phyloP scores from a whole-genome alignment of 768 basidiomycete species.

The Russula griseocarnosa region DNA sequence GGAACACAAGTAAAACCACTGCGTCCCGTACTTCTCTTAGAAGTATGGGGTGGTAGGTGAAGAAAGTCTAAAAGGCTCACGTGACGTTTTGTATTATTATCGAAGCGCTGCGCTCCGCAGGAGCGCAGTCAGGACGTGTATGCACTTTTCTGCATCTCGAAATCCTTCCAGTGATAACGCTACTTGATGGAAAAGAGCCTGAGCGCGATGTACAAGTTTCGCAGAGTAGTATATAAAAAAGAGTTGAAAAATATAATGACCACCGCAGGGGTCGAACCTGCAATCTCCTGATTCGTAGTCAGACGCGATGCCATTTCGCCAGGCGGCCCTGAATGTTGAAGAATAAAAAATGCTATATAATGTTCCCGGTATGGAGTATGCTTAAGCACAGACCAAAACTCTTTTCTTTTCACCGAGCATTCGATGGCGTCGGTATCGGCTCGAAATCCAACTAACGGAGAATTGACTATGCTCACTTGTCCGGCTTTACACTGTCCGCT shows the following conservation, averaged over 20 bases:
- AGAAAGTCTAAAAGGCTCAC: too few species aligned
- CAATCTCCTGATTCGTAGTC: slow-evolving; percentile 95
- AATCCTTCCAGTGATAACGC: too few species aligned
- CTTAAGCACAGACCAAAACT: background rate
- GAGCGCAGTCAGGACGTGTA: too few species aligned
- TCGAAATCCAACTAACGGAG: slow-evolving; percentile 2
- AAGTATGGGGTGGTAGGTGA: too few species aligned
- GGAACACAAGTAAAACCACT: too few species aligned
- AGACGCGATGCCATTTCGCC: slow-evolving; percentile 95
- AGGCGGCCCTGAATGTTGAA: slow-evolving; percentile 52
- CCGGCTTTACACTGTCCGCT: slow-evolving; percentile 19
- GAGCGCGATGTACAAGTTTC: too few species aligned
- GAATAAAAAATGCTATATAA: background rate
- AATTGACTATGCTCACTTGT: slow-evolving; percentile 7
- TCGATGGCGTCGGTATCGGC: background rate
- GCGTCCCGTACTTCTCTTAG: too few species aligned
- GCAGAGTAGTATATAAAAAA: background rate
- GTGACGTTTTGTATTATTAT: too few species aligned
- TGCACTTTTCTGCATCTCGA: too few species aligned
- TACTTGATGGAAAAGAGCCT: too few species aligned
- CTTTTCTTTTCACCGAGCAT: background rate
- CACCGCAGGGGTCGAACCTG: slow-evolving; percentile 92
- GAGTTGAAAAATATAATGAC: slow-evolving; percentile 42
- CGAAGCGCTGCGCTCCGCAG: too few species aligned
- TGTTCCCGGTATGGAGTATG: background rate